Evolutionary conservation across 164 flowering plant species (phyloP).

Genomic region (Buxus sempervirens): DNA sequence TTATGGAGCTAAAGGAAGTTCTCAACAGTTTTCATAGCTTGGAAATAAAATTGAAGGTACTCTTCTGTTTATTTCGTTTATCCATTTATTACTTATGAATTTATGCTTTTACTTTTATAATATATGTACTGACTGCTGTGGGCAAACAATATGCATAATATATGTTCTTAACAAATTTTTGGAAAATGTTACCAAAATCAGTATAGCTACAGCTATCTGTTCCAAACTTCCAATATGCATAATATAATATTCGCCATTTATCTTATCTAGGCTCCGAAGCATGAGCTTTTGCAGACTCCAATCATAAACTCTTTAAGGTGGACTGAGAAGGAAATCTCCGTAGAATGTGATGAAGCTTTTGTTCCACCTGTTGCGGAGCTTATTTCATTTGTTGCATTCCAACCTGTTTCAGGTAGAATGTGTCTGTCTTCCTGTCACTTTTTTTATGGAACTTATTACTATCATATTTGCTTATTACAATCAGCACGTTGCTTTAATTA

Average conservation of each 20-base stretch:
- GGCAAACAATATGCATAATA: too few species aligned
- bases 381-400: constrained; percentile 61
- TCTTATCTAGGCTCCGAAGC: constrained; percentile 42
- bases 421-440: constrained; percentile 1
- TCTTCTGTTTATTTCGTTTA: background rate
- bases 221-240: background rate
- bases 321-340: constrained; percentile 45
- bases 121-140: too few species aligned
- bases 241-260: background rate
- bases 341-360: constrained; percentile 40
- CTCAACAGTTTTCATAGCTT: constrained; percentile 44
- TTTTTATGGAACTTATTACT: background rate
- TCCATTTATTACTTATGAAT: background rate
- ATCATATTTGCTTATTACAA: background rate
- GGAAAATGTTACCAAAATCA: background rate
- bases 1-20: constrained; percentile 40
- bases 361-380: constrained; percentile 55
- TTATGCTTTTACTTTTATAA: background rate
- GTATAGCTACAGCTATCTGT: too few species aligned
- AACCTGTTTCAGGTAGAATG: constrained; percentile 53
- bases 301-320: constrained; percentile 47
- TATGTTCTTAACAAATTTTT: too few species aligned
- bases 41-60: constrained; percentile 71
- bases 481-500: background rate
- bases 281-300: constrained; percentile 54